phyloP scores from a whole-genome alignment of 257 asterid genomes.

The Solanum appendiculatum region DNA sequence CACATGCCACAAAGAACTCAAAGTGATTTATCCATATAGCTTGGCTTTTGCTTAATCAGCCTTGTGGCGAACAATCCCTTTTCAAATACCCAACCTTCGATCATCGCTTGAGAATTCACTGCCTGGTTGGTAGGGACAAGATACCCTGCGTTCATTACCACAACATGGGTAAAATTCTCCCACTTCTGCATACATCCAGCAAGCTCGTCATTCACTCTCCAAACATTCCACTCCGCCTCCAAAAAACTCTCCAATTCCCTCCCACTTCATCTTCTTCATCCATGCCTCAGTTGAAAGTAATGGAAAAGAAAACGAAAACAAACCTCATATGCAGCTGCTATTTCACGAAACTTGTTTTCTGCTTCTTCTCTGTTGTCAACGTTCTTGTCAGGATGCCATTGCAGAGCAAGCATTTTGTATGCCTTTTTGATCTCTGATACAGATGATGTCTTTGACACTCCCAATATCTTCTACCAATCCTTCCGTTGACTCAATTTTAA shows the following conservation, averaged over 20 bases:
- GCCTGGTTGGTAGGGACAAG: slow-evolving; percentile 84
- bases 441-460: too few species aligned
- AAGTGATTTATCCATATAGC: neutral
- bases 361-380: slow-evolving; percentile 90
- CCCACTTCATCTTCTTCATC: slow-evolving; percentile 75
- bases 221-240: slow-evolving; percentile 46
- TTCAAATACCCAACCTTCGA: slow-evolving; percentile 75
- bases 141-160: slow-evolving; percentile 81
- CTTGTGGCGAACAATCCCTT: slow-evolving; percentile 41
- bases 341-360: slow-evolving; percentile 77
- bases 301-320: neutral
- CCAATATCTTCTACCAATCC: too few species aligned
- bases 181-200: slow-evolving; percentile 78
- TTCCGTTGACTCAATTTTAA: too few species aligned
- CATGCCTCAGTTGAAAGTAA: slow-evolving; percentile 27
- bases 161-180: slow-evolving; percentile 50
- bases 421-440: slow-evolving; percentile 87
- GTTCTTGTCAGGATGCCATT: slow-evolving; percentile 96
- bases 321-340: slow-evolving; percentile 97
- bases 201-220: slow-evolving; percentile 48
- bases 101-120: slow-evolving; percentile 57
- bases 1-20: neutral
- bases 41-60: neutral
- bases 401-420: slow-evolving; percentile 90
- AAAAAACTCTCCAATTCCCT: too few species aligned